phyloP scores from a whole-genome alignment of 768 basidiomycete genomes.

The Boletus vinaceobasis region DNA sequence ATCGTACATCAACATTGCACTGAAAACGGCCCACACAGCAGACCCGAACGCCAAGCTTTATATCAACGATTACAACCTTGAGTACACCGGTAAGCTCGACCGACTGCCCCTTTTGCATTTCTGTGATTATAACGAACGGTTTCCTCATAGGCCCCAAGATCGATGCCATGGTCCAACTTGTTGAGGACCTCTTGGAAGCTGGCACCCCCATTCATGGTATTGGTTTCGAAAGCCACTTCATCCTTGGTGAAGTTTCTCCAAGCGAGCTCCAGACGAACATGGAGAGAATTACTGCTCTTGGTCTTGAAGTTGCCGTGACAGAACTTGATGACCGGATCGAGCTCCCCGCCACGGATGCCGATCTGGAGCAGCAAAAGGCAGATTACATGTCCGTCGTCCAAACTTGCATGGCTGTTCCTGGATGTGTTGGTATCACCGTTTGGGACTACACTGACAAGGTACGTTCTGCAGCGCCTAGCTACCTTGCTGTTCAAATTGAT shows the following conservation, averaged over 20 bases:
- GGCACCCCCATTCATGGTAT: conserved; percentile 59
- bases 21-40: conserved; percentile 32
- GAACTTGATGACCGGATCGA: conserved; percentile 66
- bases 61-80: conserved; percentile 31
- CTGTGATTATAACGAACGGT: background rate
- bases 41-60: conserved; percentile 34
- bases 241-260: conserved; percentile 53
- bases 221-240: conserved; percentile 59
- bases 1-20: conserved; percentile 49
- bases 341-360: conserved; percentile 43
- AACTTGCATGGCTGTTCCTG: conserved; percentile 45
- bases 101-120: background rate
- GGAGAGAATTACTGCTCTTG: conserved; percentile 52
- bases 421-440: conserved; percentile 37
- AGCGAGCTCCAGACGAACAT: conserved; percentile 45
- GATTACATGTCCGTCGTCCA: conserved; percentile 56
- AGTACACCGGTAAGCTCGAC: conserved; percentile 20
- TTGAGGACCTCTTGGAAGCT: conserved; percentile 43
- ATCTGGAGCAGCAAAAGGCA: conserved; percentile 50
- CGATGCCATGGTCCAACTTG: conserved; percentile 52
- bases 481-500: conserved; percentile 16
- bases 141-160: conserved; percentile 22
- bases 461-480: background rate
- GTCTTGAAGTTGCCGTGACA: conserved; percentile 66
- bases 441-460: conserved; percentile 43